Percentiles rank a stretch among this genome's conserved stretches.
Evolutionary conservation across 2,329 filamentous ascomycete genomes (phyloP).

Genomic region (Periconia sp.): DNA sequence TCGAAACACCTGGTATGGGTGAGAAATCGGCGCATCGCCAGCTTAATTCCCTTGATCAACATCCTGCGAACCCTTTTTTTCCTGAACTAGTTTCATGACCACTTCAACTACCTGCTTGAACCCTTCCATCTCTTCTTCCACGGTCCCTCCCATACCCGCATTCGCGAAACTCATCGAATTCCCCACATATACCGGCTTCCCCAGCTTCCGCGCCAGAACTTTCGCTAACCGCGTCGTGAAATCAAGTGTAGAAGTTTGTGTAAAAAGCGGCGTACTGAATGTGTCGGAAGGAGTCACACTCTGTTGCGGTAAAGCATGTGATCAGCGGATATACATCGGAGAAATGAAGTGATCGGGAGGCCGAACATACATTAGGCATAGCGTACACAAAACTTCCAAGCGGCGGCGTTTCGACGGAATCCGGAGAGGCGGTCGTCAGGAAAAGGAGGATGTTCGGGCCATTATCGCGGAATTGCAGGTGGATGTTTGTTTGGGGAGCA

Average conservation of each 20-base stretch:
- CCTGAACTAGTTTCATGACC: constrained; percentile 58
- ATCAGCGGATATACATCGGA: constrained; percentile 9
- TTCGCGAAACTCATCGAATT: constrained; percentile 80
- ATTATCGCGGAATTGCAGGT: constrained; percentile 60
- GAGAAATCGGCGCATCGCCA: too few relatives aligned
- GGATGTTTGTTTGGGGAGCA: constrained; percentile 58
- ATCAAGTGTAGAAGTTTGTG: constrained; percentile 74
- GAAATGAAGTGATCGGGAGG: not conserved
- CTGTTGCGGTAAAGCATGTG: constrained; percentile 19
- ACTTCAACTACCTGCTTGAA: constrained; percentile 74
- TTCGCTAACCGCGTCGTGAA: constrained; percentile 85
- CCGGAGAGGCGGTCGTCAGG: constrained; percentile 54
- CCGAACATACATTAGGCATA: constrained; percentile 73
- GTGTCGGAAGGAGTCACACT: constrained; percentile 55
- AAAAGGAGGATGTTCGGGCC: constrained; percentile 58
- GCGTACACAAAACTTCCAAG: constrained; percentile 94
- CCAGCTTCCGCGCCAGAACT: constrained; percentile 72
- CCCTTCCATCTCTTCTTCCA: constrained; percentile 94
- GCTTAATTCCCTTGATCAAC: too few relatives aligned
- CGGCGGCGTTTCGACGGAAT: constrained; percentile 35
- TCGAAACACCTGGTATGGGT: too few relatives aligned
- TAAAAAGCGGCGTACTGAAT: constrained; percentile 78
- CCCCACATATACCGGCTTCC: constrained; percentile 82
- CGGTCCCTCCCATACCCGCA: constrained; percentile 73
- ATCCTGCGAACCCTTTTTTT: not conserved